These are phyloP conservation scores for Wickerhamia fluorescens DNA, from an alignment of 805 yeast species.

Conservation along the genomic window DNA sequence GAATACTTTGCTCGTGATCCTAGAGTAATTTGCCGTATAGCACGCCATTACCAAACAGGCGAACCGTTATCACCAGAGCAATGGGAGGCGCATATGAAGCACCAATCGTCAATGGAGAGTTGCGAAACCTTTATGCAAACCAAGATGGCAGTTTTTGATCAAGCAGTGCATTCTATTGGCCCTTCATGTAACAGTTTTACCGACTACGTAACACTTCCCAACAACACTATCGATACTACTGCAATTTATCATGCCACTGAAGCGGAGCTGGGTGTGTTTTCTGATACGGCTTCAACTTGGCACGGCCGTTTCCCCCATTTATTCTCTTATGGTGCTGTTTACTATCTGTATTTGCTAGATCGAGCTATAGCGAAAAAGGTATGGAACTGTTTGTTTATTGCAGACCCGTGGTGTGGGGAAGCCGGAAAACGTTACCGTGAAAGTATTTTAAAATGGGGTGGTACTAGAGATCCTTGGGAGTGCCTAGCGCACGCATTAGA, in stretches of 20 bases:
- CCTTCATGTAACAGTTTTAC: conserved; percentile 24
- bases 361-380: conserved; percentile 85
- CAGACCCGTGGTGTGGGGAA: conserved; percentile 60
- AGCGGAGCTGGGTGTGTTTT: conserved; percentile 48
- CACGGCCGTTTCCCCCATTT: conserved; percentile 92
- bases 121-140: conserved; percentile 83
- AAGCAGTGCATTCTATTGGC: conserved; percentile 48
- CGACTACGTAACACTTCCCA: conserved; percentile 7
- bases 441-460: conserved; percentile 86
- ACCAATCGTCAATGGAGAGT: conserved; percentile 47
- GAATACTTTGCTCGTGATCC: conserved; percentile 85
- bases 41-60: conserved; percentile 63
- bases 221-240: conserved; percentile 45
- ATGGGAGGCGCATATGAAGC: conserved; percentile 45
- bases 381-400: conserved; percentile 66
- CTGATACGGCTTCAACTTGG: conserved; percentile 73
- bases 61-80: conserved; percentile 47
- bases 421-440: conserved; percentile 74
- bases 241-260: conserved; percentile 63
- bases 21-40: conserved; percentile 65
- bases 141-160: conserved; percentile 86
- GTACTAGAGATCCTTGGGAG: conserved; percentile 82
- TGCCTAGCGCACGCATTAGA: conserved; percentile 77
- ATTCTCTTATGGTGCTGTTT: conserved; percentile 89
- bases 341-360: conserved; percentile 86